Percentiles rank a stretch among this genome's conserved stretches.
Evolutionary conservation across 495 filamentous ascomycete species (phyloP).

Genomic region (Aeminium ludgeri): DNA sequence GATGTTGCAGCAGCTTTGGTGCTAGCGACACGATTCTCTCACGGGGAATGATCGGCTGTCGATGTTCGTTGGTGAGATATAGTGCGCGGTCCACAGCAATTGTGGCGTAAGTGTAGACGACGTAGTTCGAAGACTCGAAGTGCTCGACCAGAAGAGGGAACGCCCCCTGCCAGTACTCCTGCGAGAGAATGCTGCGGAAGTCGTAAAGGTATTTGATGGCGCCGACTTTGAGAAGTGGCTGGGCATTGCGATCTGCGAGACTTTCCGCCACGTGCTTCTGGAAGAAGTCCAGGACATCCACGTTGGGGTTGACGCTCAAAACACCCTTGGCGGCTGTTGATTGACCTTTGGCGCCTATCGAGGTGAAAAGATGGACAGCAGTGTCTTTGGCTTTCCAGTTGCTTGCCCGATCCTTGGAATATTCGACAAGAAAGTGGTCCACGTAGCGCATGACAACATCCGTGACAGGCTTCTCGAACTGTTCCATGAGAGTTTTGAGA

Average conservation of each 20-base stretch:
- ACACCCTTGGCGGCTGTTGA: constrained; percentile 76
- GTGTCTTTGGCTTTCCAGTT: constrained; percentile 98
- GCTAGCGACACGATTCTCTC: constrained; percentile 58
- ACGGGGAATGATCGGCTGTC: constrained; percentile 57
- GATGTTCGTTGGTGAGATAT: constrained; percentile 54
- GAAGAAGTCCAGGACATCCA: constrained; percentile 81
- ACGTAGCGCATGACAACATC: constrained; percentile 66
- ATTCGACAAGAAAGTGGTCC: constrained; percentile 54
- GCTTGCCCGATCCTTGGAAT: constrained; percentile 44
- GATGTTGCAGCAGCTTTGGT: constrained; percentile 71
- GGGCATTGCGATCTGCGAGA: constrained; percentile 46
- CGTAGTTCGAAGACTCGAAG: constrained; percentile 70
- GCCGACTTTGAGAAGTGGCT: constrained; percentile 87
- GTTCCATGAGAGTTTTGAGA: constrained; percentile 65
- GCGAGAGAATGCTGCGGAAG: constrained; percentile 79
- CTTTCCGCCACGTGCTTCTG: constrained; percentile 74
- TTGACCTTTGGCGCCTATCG: constrained; percentile 79
- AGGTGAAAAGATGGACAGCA: constrained; percentile 83
- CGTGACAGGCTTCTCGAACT: constrained; percentile 72
- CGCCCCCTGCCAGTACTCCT: constrained; percentile 71
- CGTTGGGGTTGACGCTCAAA: constrained; percentile 63
- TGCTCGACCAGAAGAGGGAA: constrained; percentile 84
- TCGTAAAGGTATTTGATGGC: constrained; percentile 93
- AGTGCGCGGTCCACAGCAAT: constrained; percentile 85
- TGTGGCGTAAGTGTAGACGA: constrained; percentile 92